These are phyloP conservation scores for Musa balbisiana DNA, from an alignment of 202 grass and related monocot genomes.

Conservation along the genomic window DNA sequence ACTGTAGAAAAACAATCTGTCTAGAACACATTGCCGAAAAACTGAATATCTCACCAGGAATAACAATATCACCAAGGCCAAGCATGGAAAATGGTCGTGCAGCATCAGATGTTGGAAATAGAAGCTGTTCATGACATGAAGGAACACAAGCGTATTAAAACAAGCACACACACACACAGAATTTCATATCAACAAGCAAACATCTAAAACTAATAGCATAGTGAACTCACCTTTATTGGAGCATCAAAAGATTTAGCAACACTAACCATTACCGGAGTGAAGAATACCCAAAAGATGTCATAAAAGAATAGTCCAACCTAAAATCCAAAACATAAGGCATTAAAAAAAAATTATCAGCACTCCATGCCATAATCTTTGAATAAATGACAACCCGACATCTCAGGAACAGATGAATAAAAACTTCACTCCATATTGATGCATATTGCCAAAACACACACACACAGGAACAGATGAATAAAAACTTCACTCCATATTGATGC, in stretches of 20 bases:
- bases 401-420: neutral
- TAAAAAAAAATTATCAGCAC: neutral
- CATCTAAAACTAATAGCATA: too few relatives aligned
- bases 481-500: too few relatives aligned
- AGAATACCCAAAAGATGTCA: constrained; percentile 98
- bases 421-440: too few relatives aligned
- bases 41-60: constrained; percentile 52
- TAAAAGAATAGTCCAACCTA: constrained; percentile 88
- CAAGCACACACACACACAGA: neutral
- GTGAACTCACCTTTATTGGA: constrained; percentile 66
- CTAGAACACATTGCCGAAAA: neutral
- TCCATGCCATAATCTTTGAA: neutral
- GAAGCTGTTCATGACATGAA: constrained; percentile 40
- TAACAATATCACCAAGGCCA: constrained; percentile 94
- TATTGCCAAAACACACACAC: too few relatives aligned
- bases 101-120: constrained; percentile 77
- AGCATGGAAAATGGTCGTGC: constrained; percentile 83
- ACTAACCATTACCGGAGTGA: constrained; percentile 92
- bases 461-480: neutral
- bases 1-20: neutral
- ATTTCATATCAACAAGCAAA: neutral
- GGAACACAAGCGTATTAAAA: neutral
- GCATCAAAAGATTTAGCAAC: constrained; percentile 99
- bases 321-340: neutral
- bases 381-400: neutral